Conservation (phyloP, 2,329 filamentous ascomycete genomes). For the Ceratocystis smalleyi region DNA sequence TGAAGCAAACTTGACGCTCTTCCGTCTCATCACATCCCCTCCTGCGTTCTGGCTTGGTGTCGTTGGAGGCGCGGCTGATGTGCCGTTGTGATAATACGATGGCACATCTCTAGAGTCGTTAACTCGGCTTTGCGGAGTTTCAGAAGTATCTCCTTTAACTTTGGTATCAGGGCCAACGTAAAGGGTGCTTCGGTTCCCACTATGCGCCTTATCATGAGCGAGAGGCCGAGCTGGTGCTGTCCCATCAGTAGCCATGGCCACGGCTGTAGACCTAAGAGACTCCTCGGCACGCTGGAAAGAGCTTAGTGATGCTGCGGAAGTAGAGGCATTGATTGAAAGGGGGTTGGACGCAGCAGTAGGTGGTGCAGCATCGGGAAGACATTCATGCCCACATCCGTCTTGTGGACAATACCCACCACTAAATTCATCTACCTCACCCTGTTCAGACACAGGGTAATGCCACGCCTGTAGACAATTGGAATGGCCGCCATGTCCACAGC, state of each 20-base stretch:
- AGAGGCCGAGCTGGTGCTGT: conserved; percentile 33
- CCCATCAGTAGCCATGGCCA: not conserved
- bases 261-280: not conserved
- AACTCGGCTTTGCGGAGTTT: not conserved
- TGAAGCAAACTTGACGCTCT: conserved; percentile 46
- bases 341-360: not conserved
- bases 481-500: conserved; percentile 48
- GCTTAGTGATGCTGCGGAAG: conserved; percentile 18
- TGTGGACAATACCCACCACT: conserved; percentile 46
- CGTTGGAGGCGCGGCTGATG: conserved; percentile 23
- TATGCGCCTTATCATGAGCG: conserved; percentile 38
- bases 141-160: conserved; percentile 33
- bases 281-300: conserved; percentile 8
- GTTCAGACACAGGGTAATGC: conserved; percentile 27
- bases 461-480: conserved; percentile 43
- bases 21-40: conserved; percentile 35
- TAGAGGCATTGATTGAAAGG: conserved; percentile 9
- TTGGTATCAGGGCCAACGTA: conserved; percentile 1
- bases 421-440: conserved; percentile 20
- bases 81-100: not conserved
- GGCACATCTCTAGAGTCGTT: not conserved
- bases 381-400: conserved; percentile 50
- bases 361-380: conserved; percentile 33
- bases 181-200: not conserved
- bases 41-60: conserved; percentile 24